phyloP scores from a whole-genome alignment of 139 green algal species.

The Chlorella vulgaris region DNA sequence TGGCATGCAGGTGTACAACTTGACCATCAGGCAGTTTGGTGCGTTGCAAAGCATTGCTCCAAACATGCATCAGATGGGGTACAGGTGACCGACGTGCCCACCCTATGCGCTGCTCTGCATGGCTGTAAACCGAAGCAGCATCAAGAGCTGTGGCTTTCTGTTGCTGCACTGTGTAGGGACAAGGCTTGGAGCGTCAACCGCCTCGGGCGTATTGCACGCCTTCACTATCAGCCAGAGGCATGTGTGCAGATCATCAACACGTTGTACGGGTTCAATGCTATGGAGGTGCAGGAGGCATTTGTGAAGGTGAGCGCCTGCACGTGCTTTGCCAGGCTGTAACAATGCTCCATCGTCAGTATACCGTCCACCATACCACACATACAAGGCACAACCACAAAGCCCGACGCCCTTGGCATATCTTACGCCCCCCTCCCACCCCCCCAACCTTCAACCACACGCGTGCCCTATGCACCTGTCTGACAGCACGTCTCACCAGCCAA shows the following conservation, averaged over 20 bases:
- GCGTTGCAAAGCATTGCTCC: conserved; percentile 54
- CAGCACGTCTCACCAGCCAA: too few species aligned
- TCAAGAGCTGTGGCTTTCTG: too few species aligned
- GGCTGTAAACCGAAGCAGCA: not conserved
- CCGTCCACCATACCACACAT: too few species aligned
- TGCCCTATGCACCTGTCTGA: too few species aligned
- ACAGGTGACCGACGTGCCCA: conserved; percentile 25
- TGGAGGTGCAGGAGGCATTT: conserved; percentile 99
- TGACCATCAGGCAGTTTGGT: conserved; percentile 89
- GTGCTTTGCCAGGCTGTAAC: too few species aligned
- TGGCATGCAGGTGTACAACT: conserved; percentile 84
- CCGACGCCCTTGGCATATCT: too few species aligned
- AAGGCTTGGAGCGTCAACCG: conserved; percentile 97
- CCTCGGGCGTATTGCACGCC: conserved; percentile 82
- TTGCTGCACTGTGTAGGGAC: too few species aligned
- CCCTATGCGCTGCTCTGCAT: too few species aligned
- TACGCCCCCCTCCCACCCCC: too few species aligned
- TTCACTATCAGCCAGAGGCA: conserved; percentile 65
- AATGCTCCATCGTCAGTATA: too few species aligned
- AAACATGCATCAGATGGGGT: conserved; percentile 77
- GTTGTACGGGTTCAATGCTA: conserved; percentile 95
- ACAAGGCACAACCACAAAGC: too few species aligned
- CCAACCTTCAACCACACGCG: too few species aligned
- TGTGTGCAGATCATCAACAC: conserved; percentile 85
- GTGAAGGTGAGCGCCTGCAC: conserved; percentile 98